Base-by-base conservation (phyloP, 2,329 filamentous ascomycete genomes). In the Fusarium cyanostomum region DNA sequence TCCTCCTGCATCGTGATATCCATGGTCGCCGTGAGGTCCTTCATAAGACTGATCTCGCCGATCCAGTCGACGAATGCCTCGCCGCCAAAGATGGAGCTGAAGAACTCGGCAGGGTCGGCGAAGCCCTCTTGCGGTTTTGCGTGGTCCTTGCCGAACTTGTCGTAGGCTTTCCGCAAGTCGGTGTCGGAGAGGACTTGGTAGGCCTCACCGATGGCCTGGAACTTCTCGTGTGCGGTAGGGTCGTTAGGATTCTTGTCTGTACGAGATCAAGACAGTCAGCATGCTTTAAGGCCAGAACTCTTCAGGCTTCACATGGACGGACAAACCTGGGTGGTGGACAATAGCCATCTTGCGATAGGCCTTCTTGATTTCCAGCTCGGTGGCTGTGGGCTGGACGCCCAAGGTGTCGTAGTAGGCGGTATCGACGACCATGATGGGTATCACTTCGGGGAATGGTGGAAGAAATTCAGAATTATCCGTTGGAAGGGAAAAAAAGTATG, bases 31-130 rank as follows among this genome's bases (percentile, higher is more conserved):
- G 94, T 98, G 52, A 99, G 84, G 73, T 99, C 95, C 81, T 97
- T 98, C 92, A 99, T 97, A 56, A 99, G 87, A 46, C 92, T 95
- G 70, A 99, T 97, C 83, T 99, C 95, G 68, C 95, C 95, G 73
- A 99, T 98, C 84, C 95, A 92, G 81, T 99, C 94, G 60, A 90
- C 84, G 73, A 99, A 99, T 11, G 94, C 93, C 71, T 97, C 94
- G 59, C 95, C 95, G 69, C 95, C 95, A 74, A 99, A 99, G 70
- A 99, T 99, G 82, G 94, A 96, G 72, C 91, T 91, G 80, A 99
- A 99, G 85, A 99, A 99, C 79, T 99, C 95, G 65, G 93, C 86
- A 1, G 95, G 95, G 76, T 99, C 95, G 82, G 92, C 92, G 77
- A 99, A 99, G 62, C 95, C 95, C 71, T 92, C 91, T 71, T 89